Percentiles rank a stretch among this genome's conserved stretches.
These are phyloP conservation scores for Solanum pinnatisectum DNA, from an alignment of 257 asterid genomes.

Conservation along the genomic window DNA sequence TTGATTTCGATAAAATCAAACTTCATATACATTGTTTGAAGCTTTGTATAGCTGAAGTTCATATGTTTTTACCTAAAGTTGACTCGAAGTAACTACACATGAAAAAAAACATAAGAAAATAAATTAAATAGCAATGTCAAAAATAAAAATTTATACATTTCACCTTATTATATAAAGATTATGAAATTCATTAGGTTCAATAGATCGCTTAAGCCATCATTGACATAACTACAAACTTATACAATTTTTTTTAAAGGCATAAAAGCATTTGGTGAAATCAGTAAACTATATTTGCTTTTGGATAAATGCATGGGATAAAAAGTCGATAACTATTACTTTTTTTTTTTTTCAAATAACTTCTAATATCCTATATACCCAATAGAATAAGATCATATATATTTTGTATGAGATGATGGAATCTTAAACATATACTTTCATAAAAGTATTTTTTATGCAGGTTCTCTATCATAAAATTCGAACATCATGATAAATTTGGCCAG, in stretches of 20 bases:
- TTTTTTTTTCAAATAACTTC: neutral
- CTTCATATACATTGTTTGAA: neutral
- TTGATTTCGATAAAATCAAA: neutral
- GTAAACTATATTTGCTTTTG: neutral
- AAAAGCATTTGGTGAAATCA: neutral
- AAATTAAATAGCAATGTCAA: neutral
- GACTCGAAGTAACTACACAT: rapidly evolving
- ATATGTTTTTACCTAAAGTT: neutral
- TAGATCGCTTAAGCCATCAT: neutral
- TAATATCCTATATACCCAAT: neutral
- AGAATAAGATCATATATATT: neutral
- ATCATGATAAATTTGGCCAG: rapidly evolving
- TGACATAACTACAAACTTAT: neutral
- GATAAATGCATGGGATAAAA: neutral
- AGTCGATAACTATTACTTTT: neutral
- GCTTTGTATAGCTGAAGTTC: rapidly evolving
- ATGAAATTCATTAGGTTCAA: neutral
- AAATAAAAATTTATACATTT: no score
- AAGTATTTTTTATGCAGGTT: rapidly evolving
- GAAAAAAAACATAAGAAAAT: neutral
- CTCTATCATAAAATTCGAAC: no score
- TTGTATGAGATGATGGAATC: no score
- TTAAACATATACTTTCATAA: no score
- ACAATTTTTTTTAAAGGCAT: neutral
- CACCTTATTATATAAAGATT: neutral